Evolutionary conservation across 345 rosid genomes (phyloP).

Genomic region (Moringa oleifera): DNA sequence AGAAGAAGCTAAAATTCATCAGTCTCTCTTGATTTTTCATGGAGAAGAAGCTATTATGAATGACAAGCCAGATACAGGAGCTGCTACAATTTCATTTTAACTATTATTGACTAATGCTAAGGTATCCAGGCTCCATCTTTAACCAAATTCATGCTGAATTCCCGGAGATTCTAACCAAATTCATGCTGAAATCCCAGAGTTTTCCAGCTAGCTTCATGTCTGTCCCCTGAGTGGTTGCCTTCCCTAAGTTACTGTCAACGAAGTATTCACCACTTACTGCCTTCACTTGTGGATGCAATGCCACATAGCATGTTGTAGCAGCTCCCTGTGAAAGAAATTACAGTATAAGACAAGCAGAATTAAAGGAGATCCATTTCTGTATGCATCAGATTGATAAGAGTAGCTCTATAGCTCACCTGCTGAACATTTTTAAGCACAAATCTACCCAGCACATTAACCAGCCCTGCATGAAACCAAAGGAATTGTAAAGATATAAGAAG

Average conservation of each 20-base stretch:
- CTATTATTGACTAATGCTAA: too few relatives aligned
- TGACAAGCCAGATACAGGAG: too few relatives aligned
- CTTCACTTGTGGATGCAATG: slow-evolving; percentile 50
- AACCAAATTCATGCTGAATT: too few relatives aligned
- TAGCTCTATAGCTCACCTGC: slow-evolving; percentile 31
- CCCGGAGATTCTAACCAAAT: slow-evolving; percentile 20
- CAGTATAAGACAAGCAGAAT: not conserved
- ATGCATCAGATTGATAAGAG: not conserved
- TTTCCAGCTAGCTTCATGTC: slow-evolving; percentile 39
- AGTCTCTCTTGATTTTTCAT: too few relatives aligned
- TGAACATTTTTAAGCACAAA: slow-evolving; percentile 36
- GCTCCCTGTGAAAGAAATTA: slow-evolving; percentile 40
- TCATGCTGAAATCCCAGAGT: slow-evolving; percentile 58
- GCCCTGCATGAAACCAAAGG: slow-evolving; percentile 28
- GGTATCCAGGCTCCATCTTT: too few relatives aligned
- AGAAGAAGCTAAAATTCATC: too few relatives aligned
- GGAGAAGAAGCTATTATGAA: too few relatives aligned
- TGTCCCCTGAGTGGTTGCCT: slow-evolving; percentile 25
- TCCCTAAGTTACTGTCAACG: slow-evolving; percentile 32
- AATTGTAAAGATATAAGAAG: not conserved
- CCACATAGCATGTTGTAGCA: slow-evolving; percentile 59
- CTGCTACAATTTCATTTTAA: not conserved
- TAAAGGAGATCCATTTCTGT: not conserved
- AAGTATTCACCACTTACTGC: slow-evolving; percentile 50
- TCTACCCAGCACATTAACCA: slow-evolving; percentile 27